phyloP scores from a whole-genome alignment of 306 rosid genomes.

The Quercus cerris region DNA sequence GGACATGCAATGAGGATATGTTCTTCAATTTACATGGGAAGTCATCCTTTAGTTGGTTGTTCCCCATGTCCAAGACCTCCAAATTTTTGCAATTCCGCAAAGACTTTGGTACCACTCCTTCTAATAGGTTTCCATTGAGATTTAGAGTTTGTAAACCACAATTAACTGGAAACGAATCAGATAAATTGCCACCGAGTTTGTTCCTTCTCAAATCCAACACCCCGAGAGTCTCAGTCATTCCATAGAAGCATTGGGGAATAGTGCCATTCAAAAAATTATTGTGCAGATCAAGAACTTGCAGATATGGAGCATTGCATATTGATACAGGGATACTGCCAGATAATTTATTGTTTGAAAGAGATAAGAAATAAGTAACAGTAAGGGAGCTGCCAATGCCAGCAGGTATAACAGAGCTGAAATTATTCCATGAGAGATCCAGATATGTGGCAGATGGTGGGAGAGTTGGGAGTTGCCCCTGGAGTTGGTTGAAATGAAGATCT shows the following conservation, averaged over 20 bases:
- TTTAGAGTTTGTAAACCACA: conserved; percentile 28
- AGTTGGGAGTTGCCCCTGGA: conserved; percentile 26
- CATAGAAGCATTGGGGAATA: conserved; percentile 33
- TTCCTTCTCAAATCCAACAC: not conserved
- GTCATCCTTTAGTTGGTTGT: not conserved
- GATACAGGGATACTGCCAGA: not conserved
- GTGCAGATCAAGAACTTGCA: not conserved
- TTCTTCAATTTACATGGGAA: conserved; percentile 21
- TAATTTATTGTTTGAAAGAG: conserved; percentile 6
- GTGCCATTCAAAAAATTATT: conserved; percentile 6
- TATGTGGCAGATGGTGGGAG: fast-evolving
- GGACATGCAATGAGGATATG: conserved; percentile 21
- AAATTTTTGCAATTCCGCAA: not conserved
- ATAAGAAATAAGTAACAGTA: fast-evolving
- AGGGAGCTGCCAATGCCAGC: not conserved
- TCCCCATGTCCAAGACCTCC: conserved; percentile 40
- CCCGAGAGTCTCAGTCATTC: not conserved
- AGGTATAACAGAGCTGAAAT: conserved; percentile 17
- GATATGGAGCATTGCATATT: not conserved
- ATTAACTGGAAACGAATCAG: not conserved
- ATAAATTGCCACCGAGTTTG: not conserved
- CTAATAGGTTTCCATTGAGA: conserved; percentile 20
- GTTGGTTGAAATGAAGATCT: conserved; percentile 40
- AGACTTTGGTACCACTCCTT: conserved; percentile 19
- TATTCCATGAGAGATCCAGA: conserved; percentile 36